Evolutionary conservation across 257 asterid genomes (phyloP), one percentile per base, ranked within the genome.

Genomic region (Salvia hispanica): DNA sequence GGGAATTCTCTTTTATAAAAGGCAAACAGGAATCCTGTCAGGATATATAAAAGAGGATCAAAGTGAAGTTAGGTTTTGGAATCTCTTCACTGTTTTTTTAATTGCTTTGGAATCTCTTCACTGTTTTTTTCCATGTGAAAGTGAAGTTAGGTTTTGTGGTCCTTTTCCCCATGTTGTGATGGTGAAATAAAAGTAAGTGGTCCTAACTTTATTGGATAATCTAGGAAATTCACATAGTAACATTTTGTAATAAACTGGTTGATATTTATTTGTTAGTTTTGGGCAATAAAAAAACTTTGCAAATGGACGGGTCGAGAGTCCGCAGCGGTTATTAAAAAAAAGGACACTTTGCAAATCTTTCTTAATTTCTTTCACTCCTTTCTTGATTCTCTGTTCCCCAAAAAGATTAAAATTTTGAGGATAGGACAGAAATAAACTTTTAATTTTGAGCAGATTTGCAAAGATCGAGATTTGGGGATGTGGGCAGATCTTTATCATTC

Each of bases 121-220:
- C 55, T 36, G 58, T 25, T 25, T 25, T 8, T 21, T 70, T 16
- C 48, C 76, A 70, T 47, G 31, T 2, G 31, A 25, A 25, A 25
- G 31, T 25, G 31, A 25, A 25, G 31, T 25, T 25, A 25, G 76
- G 66, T 58, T 39, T 57, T 64, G 76, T 69, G 79, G 79, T 69
- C 79, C 79, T 25, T 44, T 15, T n/a, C 7, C 21, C 44, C 67
- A 62, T 62, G 72, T 55, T 56, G 53, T 48, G 68, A 66, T 9
- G 31, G 31, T 25, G 31, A 25, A 25, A 25, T 25, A 25, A 25
- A 25, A 62, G 65, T 37, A 65, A 58, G 74, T 76, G 80, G 80
- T 66, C 80, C 80, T 43, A 21, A 4, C 33, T 59, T 15, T 3
- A 7, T 3, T 18, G 56, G 48, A 64, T 64, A 44, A 63, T 55